A percentile compares a stretch with the other conserved stretches of the same genome.
Evolutionary conservation across 768 basidiomycete genomes (phyloP).

Genomic region (Naematelia encephala): DNA sequence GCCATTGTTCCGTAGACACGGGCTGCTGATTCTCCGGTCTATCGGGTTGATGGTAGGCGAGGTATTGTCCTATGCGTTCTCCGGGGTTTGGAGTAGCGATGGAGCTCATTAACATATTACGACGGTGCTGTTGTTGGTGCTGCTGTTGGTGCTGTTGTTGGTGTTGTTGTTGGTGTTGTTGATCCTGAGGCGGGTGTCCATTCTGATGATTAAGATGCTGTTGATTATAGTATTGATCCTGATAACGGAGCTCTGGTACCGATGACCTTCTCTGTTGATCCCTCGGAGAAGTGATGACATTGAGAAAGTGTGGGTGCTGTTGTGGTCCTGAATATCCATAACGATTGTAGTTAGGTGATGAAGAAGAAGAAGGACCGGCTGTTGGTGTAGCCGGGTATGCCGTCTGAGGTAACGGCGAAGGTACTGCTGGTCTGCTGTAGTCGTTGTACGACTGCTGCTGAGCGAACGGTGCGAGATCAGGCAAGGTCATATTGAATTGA

Average conservation of each 20-base stretch:
- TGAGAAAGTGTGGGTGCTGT: not conserved
- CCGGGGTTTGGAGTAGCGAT: not conserved
- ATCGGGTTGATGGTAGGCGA: not conserved
- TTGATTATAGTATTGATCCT: not conserved
- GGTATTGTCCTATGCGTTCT: not conserved
- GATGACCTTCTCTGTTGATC: not conserved
- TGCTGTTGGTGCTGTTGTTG: slow-evolving; percentile 6
- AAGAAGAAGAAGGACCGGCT: not conserved
- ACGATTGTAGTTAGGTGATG: not conserved
- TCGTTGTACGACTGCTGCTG: not conserved
- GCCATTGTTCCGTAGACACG: not conserved
- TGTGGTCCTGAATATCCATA: not conserved
- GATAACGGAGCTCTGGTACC: not conserved
- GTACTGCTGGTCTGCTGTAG: not conserved
- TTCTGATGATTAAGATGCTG: no score
- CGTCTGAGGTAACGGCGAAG: not conserved
- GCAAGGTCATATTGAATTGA: not conserved
- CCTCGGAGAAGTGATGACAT: not conserved
- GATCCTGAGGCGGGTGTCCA: no score
- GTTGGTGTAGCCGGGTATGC: not conserved
- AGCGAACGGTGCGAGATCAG: not conserved
- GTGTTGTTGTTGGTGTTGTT: slow-evolving; percentile 2
- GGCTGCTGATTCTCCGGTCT: not conserved
- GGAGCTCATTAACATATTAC: not conserved
- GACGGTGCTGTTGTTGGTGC: not conserved